Percentiles rank a stretch among this genome's conserved stretches.
Evolutionary conservation across 2,329 filamentous ascomycete species (phyloP).

Genomic region (Fusarium veterinarium): DNA sequence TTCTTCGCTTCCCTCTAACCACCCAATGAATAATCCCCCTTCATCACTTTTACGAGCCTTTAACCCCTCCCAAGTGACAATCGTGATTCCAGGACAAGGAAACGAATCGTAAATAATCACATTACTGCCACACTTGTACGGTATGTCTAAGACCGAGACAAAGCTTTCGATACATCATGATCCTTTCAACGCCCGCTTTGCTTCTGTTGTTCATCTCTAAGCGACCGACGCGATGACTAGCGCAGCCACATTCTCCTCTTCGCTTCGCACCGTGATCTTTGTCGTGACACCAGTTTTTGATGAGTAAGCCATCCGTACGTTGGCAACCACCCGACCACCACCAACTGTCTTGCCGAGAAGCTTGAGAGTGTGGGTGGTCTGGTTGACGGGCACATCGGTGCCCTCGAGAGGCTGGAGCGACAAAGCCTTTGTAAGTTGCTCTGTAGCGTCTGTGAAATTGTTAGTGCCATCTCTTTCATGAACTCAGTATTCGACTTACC

Average conservation of each 20-base stretch:
- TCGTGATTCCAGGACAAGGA: constrained; percentile 19
- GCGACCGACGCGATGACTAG: constrained; percentile 87
- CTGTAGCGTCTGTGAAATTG: constrained; percentile 79
- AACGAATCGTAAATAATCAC: constrained; percentile 40
- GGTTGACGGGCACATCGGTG: constrained; percentile 88
- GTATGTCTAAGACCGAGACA: constrained; percentile 47
- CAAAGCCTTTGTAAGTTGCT: constrained; percentile 86
- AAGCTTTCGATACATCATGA: constrained; percentile 50
- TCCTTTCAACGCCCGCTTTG: constrained; percentile 51
- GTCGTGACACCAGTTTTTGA: constrained; percentile 94
- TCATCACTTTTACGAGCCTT: constrained; percentile 12
- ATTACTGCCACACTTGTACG: constrained; percentile 35
- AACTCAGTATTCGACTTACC: constrained; percentile 66
- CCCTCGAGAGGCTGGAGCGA: constrained; percentile 95
- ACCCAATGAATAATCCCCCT: constrained; percentile 12
- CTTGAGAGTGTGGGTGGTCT: constrained; percentile 93
- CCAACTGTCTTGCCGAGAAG: constrained; percentile 94
- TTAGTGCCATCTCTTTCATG: constrained; percentile 35
- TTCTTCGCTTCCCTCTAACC: constrained; percentile 34
- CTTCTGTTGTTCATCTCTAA: constrained; percentile 60
- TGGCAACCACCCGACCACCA: constrained; percentile 88
- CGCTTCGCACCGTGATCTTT: constrained; percentile 91
- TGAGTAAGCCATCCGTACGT: constrained; percentile 92
- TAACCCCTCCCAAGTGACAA: constrained; percentile 7
- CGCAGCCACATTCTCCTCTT: constrained; percentile 90